Evolutionary conservation across 148 eudicot species (phyloP).

Genomic region (Arctostaphylos glauca): DNA sequence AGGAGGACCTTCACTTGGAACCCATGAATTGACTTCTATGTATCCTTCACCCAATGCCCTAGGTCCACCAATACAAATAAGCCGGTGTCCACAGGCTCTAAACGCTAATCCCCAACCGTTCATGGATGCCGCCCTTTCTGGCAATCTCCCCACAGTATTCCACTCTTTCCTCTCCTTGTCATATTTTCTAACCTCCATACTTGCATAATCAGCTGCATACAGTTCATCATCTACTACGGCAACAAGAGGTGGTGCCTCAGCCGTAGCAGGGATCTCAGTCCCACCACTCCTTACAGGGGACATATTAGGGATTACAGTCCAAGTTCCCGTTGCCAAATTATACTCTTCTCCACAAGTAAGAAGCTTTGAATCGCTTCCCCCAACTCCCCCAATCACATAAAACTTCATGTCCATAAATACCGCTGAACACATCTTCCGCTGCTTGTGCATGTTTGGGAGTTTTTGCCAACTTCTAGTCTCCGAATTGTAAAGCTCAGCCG

Average conservation of each 20-base stretch:
- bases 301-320: constrained; percentile 76
- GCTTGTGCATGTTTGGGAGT: constrained; percentile 67
- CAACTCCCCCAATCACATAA: constrained; percentile 86
- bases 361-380: constrained; percentile 39
- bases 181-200: constrained; percentile 62
- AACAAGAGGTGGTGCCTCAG: constrained; percentile 83
- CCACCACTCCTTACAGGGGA: constrained; percentile 55
- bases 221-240: constrained; percentile 81
- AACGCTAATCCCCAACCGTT: constrained; percentile 96
- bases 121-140: constrained; percentile 73
- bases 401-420: constrained; percentile 89
- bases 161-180: constrained; percentile 49
- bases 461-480: constrained; percentile 56
- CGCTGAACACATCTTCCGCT: constrained; percentile 78
- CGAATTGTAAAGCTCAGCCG: constrained; percentile 72
- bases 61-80: constrained; percentile 80
- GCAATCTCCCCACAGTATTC: constrained; percentile 67
- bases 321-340: constrained; percentile 47
- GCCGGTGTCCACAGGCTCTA: constrained; percentile 73
- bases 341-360: constrained; percentile 83
- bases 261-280: constrained; percentile 40
- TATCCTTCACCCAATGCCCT: constrained; percentile 48
- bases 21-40: constrained; percentile 81
- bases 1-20: constrained; percentile 63
- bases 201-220: constrained; percentile 84